These are phyloP conservation scores for Elsinoe batatas DNA, from an alignment of 2,329 filamentous ascomycete species.

Conservation along the genomic window DNA sequence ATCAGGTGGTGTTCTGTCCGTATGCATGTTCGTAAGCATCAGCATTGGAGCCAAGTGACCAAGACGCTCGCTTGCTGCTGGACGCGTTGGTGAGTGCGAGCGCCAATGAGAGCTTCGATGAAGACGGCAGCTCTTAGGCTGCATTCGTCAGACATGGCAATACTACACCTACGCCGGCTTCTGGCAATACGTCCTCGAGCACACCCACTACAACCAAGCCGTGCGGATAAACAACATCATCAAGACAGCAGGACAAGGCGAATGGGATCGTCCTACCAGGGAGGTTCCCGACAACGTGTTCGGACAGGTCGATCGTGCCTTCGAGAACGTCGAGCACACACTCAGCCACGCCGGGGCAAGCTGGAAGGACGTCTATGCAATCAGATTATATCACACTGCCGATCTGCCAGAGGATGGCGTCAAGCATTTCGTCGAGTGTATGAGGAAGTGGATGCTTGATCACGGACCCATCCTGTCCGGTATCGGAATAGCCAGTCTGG, in stretches of 20 bases:
- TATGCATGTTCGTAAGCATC: neutral
- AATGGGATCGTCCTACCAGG: neutral
- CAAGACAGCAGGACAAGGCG: neutral
- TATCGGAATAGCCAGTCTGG: neutral
- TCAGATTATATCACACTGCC: neutral
- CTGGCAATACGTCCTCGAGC: neutral
- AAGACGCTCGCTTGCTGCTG: neutral
- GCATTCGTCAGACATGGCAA: neutral
- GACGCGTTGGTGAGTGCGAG: no score
- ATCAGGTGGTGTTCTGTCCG: neutral
- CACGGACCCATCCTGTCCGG: neutral
- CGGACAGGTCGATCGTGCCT: neutral
- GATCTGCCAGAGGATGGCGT: neutral
- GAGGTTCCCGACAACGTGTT: neutral
- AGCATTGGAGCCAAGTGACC: neutral
- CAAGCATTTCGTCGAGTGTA: neutral
- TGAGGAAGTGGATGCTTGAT: neutral
- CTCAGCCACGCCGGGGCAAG: neutral
- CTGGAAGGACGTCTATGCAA: neutral
- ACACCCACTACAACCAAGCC: neutral
- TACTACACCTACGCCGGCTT: neutral
- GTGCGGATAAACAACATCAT: neutral
- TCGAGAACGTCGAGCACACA: neutral
- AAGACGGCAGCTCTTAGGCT: no score
- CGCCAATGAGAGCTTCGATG: no score